These are phyloP conservation scores for Psilocybe sp. DNA, from an alignment of 768 basidiomycete genomes.

Conservation along the genomic window DNA sequence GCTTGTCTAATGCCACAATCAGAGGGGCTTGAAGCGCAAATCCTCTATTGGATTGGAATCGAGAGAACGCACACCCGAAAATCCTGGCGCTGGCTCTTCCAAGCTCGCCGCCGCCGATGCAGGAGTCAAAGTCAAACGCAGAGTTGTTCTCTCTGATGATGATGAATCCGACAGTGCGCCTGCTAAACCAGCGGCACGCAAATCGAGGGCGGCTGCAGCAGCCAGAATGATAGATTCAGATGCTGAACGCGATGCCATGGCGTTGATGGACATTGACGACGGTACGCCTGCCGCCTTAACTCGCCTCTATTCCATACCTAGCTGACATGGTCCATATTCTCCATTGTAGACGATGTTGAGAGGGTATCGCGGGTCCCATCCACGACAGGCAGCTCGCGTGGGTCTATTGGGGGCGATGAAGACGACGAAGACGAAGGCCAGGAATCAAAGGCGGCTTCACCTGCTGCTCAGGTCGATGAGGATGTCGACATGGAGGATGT, in stretches of 20 bases:
- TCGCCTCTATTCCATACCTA: background rate
- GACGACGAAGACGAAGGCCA: slow-evolving; percentile 13
- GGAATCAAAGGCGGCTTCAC: slow-evolving; percentile 1
- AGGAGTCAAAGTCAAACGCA: slow-evolving; percentile 40
- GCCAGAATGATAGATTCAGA: slow-evolving; percentile 31
- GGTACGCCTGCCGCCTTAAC: slow-evolving; percentile 7
- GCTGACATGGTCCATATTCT: background rate
- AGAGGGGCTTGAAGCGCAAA: slow-evolving; percentile 46
- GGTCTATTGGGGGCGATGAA: slow-evolving; percentile 23
- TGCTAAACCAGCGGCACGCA: slow-evolving; percentile 27
- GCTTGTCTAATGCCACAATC: slow-evolving; percentile 1
- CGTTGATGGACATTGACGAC: slow-evolving; percentile 20
- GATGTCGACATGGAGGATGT: slow-evolving; percentile 39
- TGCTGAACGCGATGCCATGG: slow-evolving; percentile 41
- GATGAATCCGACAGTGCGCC: slow-evolving; percentile 46
- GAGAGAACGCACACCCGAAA: slow-evolving; percentile 13
- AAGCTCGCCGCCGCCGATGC: slow-evolving; percentile 13
- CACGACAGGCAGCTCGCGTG: slow-evolving; percentile 13
- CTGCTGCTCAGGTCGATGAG: slow-evolving; percentile 21
- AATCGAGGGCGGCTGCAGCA: slow-evolving; percentile 28
- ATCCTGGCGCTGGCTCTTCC: slow-evolving; percentile 5
- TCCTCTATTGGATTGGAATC: slow-evolving; percentile 28
- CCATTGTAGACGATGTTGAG: slow-evolving; percentile 15
- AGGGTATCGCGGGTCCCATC: slow-evolving; percentile 16
- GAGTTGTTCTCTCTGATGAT: slow-evolving; percentile 58